Percentiles rank a stretch among this genome's conserved stretches.
These are phyloP conservation scores for Rhododendron williamsianum DNA, from an alignment of 148 eudicot species.

Conservation along the genomic window DNA sequence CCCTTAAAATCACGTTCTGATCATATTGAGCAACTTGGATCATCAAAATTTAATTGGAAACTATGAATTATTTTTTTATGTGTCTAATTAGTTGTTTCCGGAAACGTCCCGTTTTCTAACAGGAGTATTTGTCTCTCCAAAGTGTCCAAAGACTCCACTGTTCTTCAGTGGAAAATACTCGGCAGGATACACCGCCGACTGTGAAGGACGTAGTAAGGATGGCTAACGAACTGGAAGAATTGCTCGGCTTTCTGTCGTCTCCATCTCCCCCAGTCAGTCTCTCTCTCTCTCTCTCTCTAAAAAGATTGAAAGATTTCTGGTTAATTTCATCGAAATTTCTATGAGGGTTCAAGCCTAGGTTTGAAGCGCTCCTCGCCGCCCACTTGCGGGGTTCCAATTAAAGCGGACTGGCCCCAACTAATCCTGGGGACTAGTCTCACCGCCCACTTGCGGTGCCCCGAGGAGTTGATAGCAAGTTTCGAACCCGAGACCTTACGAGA, in stretches of 20 bases:
- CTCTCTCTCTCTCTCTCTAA: neutral
- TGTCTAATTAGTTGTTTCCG: no score
- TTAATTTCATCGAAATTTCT: neutral
- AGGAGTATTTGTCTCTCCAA: no score
- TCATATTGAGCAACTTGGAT: no score
- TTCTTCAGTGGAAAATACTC: neutral
- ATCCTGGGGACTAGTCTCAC: no score
- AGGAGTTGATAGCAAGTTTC: neutral
- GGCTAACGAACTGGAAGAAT: constrained; percentile 94
- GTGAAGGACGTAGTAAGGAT: constrained; percentile 17
- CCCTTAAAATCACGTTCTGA: no score
- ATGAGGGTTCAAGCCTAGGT: neutral
- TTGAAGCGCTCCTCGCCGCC: no score
- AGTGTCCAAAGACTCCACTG: no score
- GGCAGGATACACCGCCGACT: neutral
- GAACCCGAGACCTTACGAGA: neutral
- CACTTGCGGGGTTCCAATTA: neutral
- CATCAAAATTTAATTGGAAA: no score
- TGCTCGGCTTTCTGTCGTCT: constrained; percentile 73
- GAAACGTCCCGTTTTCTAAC: no score
- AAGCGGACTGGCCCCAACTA: neutral
- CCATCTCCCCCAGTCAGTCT: constrained; percentile 72
- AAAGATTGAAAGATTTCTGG: neutral
- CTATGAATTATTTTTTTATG: no score
- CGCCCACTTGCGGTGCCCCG: neutral